Base-by-base conservation (phyloP, 305 asterid genomes). In the Petunia hybrid region DNA sequence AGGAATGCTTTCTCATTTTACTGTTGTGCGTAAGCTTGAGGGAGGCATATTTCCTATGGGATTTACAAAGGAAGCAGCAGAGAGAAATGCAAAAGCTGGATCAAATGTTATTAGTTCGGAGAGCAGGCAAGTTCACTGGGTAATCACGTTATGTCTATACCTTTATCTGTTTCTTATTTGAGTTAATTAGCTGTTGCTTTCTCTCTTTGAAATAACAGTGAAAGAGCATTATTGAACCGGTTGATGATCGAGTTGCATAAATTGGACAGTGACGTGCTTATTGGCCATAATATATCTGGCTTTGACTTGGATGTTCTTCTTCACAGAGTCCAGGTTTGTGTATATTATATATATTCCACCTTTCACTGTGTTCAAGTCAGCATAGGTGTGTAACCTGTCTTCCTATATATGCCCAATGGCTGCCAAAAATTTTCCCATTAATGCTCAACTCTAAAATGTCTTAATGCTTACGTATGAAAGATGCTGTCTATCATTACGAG, bases 301-400 rank as follows among this genome's bases (percentile, higher is more conserved):
- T 94, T 97, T 91, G 98, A 97, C 88, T 90, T 97, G 88, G 99
- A 97, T 83, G 93, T 97, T 82, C 98, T 97, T 80, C 97, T 97
- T 82, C 98, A 97, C 85, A 93, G 99, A 88, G 91, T 90, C 84
- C 98, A 94, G 98, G 99, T 94, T 85, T 55, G 84, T 78, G 35
- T 43, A 12, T 78, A 80, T 84, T 79, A 84, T 8, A 59, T 39
- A 73, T 61, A 39, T 31, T 66, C 77, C 48, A 79, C 43, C 63
- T n/a, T 66, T 59, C 45, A 3, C 35, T 4, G 16, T 22, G 59
- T 38, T 71, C 45, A 31, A 1, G 42, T 48, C 45, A 36, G 31
- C 31, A 22, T 22, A 22, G 31, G 31, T 48, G 35, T 40, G 41
- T 45, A 22, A 41, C 51, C 12, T 71, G 60, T 48, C 31, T 35